These are phyloP conservation scores for Prunella vulgaris DNA, from an alignment of 257 asterid genomes.

Conservation along the genomic window DNA sequence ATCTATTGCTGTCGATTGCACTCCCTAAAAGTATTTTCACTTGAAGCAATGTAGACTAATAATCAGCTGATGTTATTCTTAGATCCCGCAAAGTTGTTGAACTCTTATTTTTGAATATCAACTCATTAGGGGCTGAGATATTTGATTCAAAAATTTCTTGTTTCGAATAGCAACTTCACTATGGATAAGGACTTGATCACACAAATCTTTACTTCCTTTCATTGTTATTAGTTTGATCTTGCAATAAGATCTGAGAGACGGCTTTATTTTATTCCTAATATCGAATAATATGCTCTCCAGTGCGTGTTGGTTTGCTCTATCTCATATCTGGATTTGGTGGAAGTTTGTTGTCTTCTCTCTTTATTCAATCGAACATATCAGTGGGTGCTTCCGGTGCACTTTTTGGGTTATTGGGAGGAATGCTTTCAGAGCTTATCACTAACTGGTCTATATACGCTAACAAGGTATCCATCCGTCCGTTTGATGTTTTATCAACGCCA, in stretches of 20 bases:
- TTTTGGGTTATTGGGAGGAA: conserved; percentile 84
- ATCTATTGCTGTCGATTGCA: not conserved
- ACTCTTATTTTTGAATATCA: too few species aligned
- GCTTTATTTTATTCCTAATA: not conserved
- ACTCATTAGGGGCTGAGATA: not conserved
- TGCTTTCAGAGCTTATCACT: conserved; percentile 86
- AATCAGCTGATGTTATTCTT: not conserved
- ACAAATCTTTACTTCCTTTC: too few species aligned
- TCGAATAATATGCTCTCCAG: conserved; percentile 30
- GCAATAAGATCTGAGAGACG: not conserved
- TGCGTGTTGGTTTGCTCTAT: conserved; percentile 71
- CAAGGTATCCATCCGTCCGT: conserved; percentile 43
- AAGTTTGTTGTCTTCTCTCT: conserved; percentile 73
- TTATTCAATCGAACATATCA: conserved; percentile 75
- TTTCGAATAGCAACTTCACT: too few species aligned
- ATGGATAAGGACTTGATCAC: too few species aligned
- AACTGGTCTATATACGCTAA: conserved; percentile 88
- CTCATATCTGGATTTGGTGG: conserved; percentile 89
- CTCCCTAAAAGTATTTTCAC: not conserved
- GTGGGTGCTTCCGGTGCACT: conserved; percentile 98
- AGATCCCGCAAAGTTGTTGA: not conserved
- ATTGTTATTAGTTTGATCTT: not conserved
- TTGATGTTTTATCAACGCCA: not conserved
- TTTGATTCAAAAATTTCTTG: too few species aligned
- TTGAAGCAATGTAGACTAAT: too few species aligned